Base-by-base conservation (phyloP, 352 stramenopile genomes). In the Phytophthora fragariaefolia region DNA sequence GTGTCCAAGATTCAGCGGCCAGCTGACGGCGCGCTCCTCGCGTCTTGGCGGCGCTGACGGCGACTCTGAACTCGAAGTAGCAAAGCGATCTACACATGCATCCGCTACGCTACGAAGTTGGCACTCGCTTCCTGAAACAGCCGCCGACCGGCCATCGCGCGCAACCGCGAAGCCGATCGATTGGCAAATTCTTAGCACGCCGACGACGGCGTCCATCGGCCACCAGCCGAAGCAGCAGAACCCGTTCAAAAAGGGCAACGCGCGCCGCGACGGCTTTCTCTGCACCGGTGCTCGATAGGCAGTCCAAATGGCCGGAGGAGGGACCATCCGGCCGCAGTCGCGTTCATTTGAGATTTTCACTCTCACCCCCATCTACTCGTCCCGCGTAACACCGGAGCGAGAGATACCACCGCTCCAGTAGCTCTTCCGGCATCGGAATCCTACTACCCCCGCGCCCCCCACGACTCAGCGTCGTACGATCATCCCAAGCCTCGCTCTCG, bases 311-410 rank as follows among this genome's bases (percentile, higher is more conserved):
- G 49, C 52, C 23, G 46, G 27, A 60, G 47, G 67, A 55, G 67
- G 67, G 62, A 75, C 67, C 67, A 73, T 69, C 38, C 40, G 17
- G 42, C 34, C 34, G 7, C 28, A 63, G 26, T 26, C 8, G 42
- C 55, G 50, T 50, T 77, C 66, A 77, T 73, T 78, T 51, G 71
- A 73, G 66, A 73, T 78, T 76, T 77, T 74, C 26, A 61, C 63
- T 77, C 69, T 66, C 58, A 47, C 64, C 70, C 45, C 73, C 72
- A 80, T 80, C 73, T 80, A 53, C 69, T 78, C 62, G 66, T 76
- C 49, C 61, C 58, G 65, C 56, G 58, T 76, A 66, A 66, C 53
- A 69, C 66, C 63, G 60, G 59, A 70, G 59, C 66, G 69, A 78
- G 58, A 80, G 73, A 80, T 74, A 80, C 54, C 12, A 63, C 63